Conservation (phyloP, 345 rosid species). For the Chamaenerion angustifolium region DNA sequence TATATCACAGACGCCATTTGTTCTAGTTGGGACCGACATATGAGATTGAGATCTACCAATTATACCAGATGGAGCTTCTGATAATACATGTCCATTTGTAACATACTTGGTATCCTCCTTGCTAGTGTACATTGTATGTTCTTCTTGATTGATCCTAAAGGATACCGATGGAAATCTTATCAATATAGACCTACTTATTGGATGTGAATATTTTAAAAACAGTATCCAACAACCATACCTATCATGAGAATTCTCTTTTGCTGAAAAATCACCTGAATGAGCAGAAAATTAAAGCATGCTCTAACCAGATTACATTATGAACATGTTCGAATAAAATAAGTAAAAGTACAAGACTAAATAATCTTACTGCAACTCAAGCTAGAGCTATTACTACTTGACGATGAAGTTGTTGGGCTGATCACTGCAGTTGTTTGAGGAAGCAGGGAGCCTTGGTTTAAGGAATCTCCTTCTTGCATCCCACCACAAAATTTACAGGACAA, state of each 20-base stretch:
- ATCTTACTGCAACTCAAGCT: slow-evolving; percentile 52
- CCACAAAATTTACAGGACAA: slow-evolving; percentile 38
- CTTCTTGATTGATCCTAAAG: slow-evolving; percentile 47
- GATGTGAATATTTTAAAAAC: background rate
- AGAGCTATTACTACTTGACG: slow-evolving; percentile 49
- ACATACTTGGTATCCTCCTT: slow-evolving; percentile 18
- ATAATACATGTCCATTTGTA: slow-evolving; percentile 15
- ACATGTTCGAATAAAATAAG: background rate
- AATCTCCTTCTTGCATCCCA: slow-evolving; percentile 26
- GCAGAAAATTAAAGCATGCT: slow-evolving; percentile 4
- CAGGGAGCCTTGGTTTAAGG: slow-evolving; percentile 4
- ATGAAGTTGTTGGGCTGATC: slow-evolving; percentile 48
- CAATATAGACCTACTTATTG: background rate
- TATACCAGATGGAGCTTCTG: slow-evolving; percentile 17
- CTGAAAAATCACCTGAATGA: slow-evolving; percentile 57
- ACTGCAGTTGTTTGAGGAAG: slow-evolving; percentile 21
- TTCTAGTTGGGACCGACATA: slow-evolving; percentile 2
- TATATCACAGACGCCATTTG: slow-evolving; percentile 6
- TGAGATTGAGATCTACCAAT: slow-evolving; percentile 19
- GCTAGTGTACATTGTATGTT: slow-evolving; percentile 19
- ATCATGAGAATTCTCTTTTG: slow-evolving; percentile 39
- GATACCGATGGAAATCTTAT: background rate
- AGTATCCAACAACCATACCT: slow-evolving; percentile 24
- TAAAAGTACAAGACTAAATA: background rate
- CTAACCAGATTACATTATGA: background rate